Evolutionary conservation across 1,139 yeast species (phyloP), one percentile per base, ranked within the genome.

Genomic region (Komagataea norvegica): DNA sequence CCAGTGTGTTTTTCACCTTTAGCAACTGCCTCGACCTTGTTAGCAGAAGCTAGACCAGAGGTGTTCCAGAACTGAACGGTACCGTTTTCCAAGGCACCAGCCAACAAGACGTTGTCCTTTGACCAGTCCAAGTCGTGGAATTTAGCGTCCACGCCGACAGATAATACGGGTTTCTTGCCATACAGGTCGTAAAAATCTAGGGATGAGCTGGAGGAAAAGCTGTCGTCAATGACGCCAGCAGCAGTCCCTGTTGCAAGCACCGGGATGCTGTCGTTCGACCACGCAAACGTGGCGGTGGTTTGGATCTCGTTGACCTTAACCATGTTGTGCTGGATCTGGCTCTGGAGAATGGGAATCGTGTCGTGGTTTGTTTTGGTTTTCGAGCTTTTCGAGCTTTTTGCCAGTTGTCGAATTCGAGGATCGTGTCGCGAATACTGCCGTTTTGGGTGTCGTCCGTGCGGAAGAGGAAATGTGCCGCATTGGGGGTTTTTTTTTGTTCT

Each of bases 111-210:
- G 47, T 72, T 67, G 31, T 72, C 71, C 40, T 75, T 79, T 41
- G 94, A 84, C 96, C 97, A 89, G 8, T 88, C 93, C 50, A 91
- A 64, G 42, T 87, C 89, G 53, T 84, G 75, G 62, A 88, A 87
- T 40, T 64, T 65, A 11, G 67, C 70, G 34, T 67, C 72, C 7
- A 70, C 64, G 17, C 74, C 79, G 23, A 84, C 74, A 1, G 76
- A 52, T n/a, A 73, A 71, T 25, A 76, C 55, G 3, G 91, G 84
- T 31, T 67, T 63, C 44, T 57, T 61, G 31, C 40, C 67, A 49
- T 57, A 64, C 45, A 87, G 73, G 7, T 84, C 79, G 86, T 94
- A 84, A 45, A 91, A 68, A 53, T 87, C 93, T 44, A 91, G 66
- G 21, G 74, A 65, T 4, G 96, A 80, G 25, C 79, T 72, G 25